These are phyloP conservation scores for Saccharomyces hybrid DNA, from an alignment of 1,139 yeast genomes.

Conservation along the genomic window DNA sequence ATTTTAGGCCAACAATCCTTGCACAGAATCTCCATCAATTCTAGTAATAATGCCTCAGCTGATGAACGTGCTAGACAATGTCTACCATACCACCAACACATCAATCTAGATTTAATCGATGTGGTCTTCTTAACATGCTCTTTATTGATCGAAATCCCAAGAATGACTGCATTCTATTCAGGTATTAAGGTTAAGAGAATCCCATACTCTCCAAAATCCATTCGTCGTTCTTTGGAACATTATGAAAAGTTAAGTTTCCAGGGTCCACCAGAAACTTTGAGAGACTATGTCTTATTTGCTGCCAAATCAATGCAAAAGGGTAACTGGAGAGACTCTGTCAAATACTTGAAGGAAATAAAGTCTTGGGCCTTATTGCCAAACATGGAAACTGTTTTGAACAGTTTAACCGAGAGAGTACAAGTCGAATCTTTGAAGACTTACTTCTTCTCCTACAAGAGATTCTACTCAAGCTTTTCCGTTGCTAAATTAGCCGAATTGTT, in stretches of 20 bases:
- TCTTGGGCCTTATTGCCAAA: conserved; percentile 84
- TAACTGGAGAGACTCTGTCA: conserved; percentile 71
- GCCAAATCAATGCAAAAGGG: no score
- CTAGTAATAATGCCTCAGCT: conserved; percentile 37
- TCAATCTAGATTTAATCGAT: conserved; percentile 89
- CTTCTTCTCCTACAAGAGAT: conserved; percentile 73
- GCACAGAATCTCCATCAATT: conserved; percentile 41
- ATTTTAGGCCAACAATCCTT: conserved; percentile 83
- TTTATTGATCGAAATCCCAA: conserved; percentile 85
- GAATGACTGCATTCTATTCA: conserved; percentile 56
- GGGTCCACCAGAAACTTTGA: conserved; percentile 96
- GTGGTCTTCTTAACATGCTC: conserved; percentile 90
- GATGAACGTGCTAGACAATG: conserved; percentile 55
- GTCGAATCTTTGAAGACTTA: conserved; percentile 87
- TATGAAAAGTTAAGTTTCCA: conserved; percentile 92
- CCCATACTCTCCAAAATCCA: conserved; percentile 62
- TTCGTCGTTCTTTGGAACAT: conserved; percentile 86
- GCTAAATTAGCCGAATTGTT: conserved; percentile 58
- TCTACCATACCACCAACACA: conserved; percentile 97
- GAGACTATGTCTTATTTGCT: conserved; percentile 56
- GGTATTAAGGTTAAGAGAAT: conserved; percentile 57
- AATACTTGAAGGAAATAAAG: conserved; percentile 66
- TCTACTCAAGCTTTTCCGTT: conserved; percentile 67
- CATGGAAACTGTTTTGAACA: conserved; percentile 52
- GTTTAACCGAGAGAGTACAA: conserved; percentile 74